These are phyloP conservation scores for Solanum medicagineum DNA, from an alignment of 257 asterid species.

Conservation along the genomic window DNA sequence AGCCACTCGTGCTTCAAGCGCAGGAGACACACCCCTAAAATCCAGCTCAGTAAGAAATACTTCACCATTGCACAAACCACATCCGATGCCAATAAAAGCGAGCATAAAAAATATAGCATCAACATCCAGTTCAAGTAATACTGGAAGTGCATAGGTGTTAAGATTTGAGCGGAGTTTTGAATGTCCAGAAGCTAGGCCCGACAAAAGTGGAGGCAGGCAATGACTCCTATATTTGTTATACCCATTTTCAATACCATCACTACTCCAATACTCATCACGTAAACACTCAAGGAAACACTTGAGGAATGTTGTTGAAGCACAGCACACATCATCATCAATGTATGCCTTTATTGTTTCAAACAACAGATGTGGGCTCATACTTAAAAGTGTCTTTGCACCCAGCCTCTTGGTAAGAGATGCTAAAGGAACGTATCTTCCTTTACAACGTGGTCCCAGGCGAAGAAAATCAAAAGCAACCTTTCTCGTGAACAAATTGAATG, in stretches of 20 bases:
- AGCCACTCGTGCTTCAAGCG: slow-evolving; percentile 63
- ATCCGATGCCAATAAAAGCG: slow-evolving; percentile 50
- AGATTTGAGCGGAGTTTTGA: slow-evolving; percentile 76
- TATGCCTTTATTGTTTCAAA: slow-evolving; percentile 64
- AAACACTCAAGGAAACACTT: slow-evolving; percentile 84
- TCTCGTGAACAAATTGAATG: slow-evolving; percentile 46
- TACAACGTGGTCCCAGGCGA: slow-evolving; percentile 78
- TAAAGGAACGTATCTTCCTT: slow-evolving; percentile 84
- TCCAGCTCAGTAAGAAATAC: slow-evolving; percentile 27
- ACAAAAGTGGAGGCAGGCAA: slow-evolving; percentile 66
- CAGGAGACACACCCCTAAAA: slow-evolving; percentile 23
- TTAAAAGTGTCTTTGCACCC: slow-evolving; percentile 64
- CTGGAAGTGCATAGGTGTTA: slow-evolving; percentile 82
- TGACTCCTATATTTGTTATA: slow-evolving; percentile 54
- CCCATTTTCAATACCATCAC: slow-evolving; percentile 68
- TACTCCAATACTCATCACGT: slow-evolving; percentile 85
- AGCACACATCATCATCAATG: slow-evolving; percentile 82
- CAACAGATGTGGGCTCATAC: slow-evolving; percentile 59
- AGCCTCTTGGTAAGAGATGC: slow-evolving; percentile 81
- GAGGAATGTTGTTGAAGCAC: slow-evolving; percentile 81
- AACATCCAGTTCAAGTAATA: slow-evolving; percentile 68
- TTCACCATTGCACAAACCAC: slow-evolving; percentile 29
- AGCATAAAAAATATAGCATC: slow-evolving; percentile 84
- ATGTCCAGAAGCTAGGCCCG: slow-evolving; percentile 71
- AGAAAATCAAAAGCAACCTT: slow-evolving; percentile 77